Evolutionary conservation across 495 filamentous ascomycete genomes (phyloP), one percentile per base, ranked within the genome.

Genomic region (Aspergillus funiculosus): DNA sequence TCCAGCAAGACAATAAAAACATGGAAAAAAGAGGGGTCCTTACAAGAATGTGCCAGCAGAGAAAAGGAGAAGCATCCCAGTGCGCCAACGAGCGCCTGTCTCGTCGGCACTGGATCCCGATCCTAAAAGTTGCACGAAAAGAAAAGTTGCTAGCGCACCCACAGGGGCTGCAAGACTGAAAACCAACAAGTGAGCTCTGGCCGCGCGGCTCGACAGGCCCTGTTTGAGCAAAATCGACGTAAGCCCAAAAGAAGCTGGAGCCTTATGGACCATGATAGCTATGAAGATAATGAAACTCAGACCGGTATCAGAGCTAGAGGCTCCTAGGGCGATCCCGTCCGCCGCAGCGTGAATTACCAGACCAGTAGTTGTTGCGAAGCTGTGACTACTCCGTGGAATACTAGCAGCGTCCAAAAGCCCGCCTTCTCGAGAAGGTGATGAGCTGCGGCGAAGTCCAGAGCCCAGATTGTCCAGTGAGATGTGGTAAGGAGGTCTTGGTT

Each of bases 251-350:
- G 92, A 92, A 0, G 92, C 94, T 0, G 92, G 92, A 0, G 89
- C 91, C 64, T 98, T 98, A 57, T 98, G 92, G 2, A 97, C 76
- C 86, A 98, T 90, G 46, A 98, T 94, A 4, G 92, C 92, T 15
- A 96, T 57, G 57, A 98, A 98, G 32, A 98, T 87, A 52, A 98
- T 86, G 28, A 95, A 79, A 24, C 80, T 85, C 5, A 97, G 68
- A 11, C 82, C 85, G 29, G 77, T 77, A 50, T 85, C 79, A 13
- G 82, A 75, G 14, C 80, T 83, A 0, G 87, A 92, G 17, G 92
- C 92, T 3, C 92, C 92, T 54, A 98, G 80, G 0, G 92, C 92
- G 36, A 98, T 95, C 3, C 92, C 92, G 51, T 98, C 92, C n/a
- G 92, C 92, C 6, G 85, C 84, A 1, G 94, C 87, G 54, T 98